Base-by-base conservation (phyloP, 1,284 basidiomycete species). In the Austropuccinia psidii region DNA sequence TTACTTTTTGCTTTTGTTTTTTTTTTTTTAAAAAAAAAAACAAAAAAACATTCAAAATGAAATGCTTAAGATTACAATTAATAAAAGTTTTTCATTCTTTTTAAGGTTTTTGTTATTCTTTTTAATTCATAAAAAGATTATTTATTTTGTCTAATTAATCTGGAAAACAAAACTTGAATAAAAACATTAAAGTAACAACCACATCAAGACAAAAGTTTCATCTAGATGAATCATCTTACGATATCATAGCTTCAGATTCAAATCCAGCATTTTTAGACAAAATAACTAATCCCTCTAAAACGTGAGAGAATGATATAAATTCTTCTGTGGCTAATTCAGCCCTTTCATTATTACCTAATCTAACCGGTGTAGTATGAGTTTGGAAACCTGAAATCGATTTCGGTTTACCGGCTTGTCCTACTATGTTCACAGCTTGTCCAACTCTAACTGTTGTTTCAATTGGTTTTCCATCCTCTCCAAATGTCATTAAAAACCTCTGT, bases 301-400 rank as follows among this genome's bases (percentile, higher is more conserved):
- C 90, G 77, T 88, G 87, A 61, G 88, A 86, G 81, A 90, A 99
- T 9, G 93, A 89, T 78, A 98, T 90, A 81, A 86, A 98, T 83
- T 98, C 95, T 81, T 98, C 96, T 35, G 94, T 98, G 19, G 91
- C 96, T 77, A 98, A 83, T 83, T 98, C 96, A 3, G 91, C 93
- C 57, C 96, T 85, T 80, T 98, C 95, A 17, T 88, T 90, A 70
- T 93, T 95, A 2, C 91, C 94, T 72, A 98, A 83, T 61, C 96
- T 88, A 58, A 98, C 95, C 0, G 96, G 96, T 55, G 94, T 93
- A 77, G 90, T 89, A 82, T 98, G 93, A 31, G 96, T 98, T 82
- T 97, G 93, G 89, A 96, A 96, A 47, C 91, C 91, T 31, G 90
- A 91, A 76, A 93, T 93, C 62, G 91, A 92, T 76, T 90, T 85